Evolutionary conservation across 352 stramenopile species (phyloP), one percentile per base, ranked within the genome.

Genomic region (Pythium aristosporum): DNA sequence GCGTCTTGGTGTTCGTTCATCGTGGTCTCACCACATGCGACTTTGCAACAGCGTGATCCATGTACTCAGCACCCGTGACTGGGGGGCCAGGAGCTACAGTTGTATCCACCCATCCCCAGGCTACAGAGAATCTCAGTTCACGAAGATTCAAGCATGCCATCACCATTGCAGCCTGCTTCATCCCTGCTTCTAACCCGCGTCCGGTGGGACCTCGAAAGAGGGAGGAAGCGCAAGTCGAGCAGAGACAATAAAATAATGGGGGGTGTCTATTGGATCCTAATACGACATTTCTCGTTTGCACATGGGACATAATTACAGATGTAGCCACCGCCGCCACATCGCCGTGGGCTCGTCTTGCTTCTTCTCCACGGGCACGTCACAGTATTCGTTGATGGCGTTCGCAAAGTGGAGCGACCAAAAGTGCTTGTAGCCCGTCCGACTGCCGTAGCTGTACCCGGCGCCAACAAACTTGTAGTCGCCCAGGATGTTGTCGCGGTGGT

Each of bases 401-500:
- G 66, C 65, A 50, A 71, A 67, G 54, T 71, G 56, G 37, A 69
- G 28, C 48, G 66, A 62, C 61, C 66, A 72, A 39, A 67, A 69
- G 49, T 72, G 59, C 49, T 68, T 68, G 61, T 72, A 69, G 11
- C 60, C 66, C 20, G 54, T 65, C 32, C 53, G 41, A 10, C 56
- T 21, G 2, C 55, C 60, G 49, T 72, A 67, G 59, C 53, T 69
- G 60, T 68, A 72, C 11, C 66, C 61, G 11, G 61, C 49, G 20
- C 61, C 60, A 8, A 68, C 61, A 48, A 65, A 68, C 39, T 53
- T 49, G 50, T 66, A 73, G 56, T 73, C 61, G 30, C 61, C 66
- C 13, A 69, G 49, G 36, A 69, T 68, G 43, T 69, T 73, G 28
- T 73, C 66, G 30, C 71, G 71, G 53, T 75, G 71, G 21, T 63